These are phyloP conservation scores for Dendrocalamus sinicus DNA, from an alignment of 176 grass and related monocot genomes.

Conservation along the genomic window DNA sequence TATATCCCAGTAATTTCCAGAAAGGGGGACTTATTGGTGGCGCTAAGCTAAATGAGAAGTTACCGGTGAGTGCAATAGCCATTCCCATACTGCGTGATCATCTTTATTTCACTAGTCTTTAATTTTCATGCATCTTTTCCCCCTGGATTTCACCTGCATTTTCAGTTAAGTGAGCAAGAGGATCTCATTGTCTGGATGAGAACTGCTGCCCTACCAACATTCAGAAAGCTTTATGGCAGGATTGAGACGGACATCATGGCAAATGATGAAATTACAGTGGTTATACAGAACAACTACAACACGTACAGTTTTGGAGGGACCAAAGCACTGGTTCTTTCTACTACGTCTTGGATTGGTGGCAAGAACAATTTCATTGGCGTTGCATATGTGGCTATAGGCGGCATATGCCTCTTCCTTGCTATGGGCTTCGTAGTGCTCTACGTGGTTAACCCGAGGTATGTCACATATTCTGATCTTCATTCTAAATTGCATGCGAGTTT, in stretches of 20 bases:
- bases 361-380: slow-evolving; percentile 86
- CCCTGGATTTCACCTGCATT: too few species aligned
- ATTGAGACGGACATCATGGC: slow-evolving; percentile 78
- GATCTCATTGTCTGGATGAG: slow-evolving; percentile 99
- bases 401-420: slow-evolving; percentile 73
- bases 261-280: slow-evolving; percentile 70
- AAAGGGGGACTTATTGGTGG: slow-evolving; percentile 75
- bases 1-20: slow-evolving; percentile 96
- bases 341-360: slow-evolving; percentile 91
- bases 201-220: slow-evolving; percentile 82
- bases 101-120: not conserved
- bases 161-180: slow-evolving; percentile 89
- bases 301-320: slow-evolving; percentile 88
- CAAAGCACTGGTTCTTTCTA: slow-evolving; percentile 85
- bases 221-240: slow-evolving; percentile 93
- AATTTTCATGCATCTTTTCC: too few species aligned
- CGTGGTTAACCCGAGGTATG: slow-evolving; percentile 86
- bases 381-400: slow-evolving; percentile 75
- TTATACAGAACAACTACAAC: slow-evolving; percentile 97
- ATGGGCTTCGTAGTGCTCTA: slow-evolving; percentile 69
- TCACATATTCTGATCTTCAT: too few species aligned
- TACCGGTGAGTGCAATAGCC: slow-evolving; percentile 60
- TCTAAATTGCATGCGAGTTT: not conserved
- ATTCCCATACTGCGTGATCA: not conserved
- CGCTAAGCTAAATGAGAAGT: slow-evolving; percentile 78